Base-by-base conservation (phyloP, 768 basidiomycete species). In the Boletus tomentosulus region DNA sequence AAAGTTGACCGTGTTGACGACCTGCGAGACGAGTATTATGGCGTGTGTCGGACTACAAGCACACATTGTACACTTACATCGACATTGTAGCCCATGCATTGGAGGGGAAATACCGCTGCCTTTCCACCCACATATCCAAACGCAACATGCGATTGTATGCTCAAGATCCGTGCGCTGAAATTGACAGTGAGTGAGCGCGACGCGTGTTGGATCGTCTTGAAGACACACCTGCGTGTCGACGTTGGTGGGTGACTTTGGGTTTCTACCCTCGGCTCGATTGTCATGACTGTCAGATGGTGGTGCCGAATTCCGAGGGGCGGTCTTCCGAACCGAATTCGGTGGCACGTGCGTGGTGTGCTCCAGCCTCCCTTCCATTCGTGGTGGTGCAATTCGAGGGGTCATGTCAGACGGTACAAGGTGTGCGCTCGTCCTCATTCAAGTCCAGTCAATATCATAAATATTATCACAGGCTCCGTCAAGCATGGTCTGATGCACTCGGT, bases 81-180 rank as follows among this genome's bases (percentile, higher is more conserved):
- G 43, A 98, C 95, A 60, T 99, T 93, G 71, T 87, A 98, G 11
- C 93, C 96, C 43, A 98, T 81, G 56, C 78, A 91, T 77, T 82
- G 96, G 59, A 83, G 82, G 1, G 87, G 85, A 62, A 88, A 89
- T 6, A 84, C 79, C 0, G 87, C 86, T 9, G 86, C 87, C 66
- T 89, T 89, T 27, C 86, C 85, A 54, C 95, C 96, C 7, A 95
- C 96, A 64, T 96, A 98, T 46, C 96, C 96, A 59, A 86, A 92
- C 10, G 87, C 83, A 54, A 98, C 96, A 63, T 98, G 96, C 3
- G 89, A 92, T 63, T 98, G 96, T 47, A 98, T 82, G 62, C 91
- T 93, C 39, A 98, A 76, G 9, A 98, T 80, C 25, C 94, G 78
- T 47, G 79, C 79, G 24, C 58, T 66, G 24, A 27, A 7, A 25